Base-by-base conservation (phyloP, 306 rosid species). In the Malus domestica region DNA sequence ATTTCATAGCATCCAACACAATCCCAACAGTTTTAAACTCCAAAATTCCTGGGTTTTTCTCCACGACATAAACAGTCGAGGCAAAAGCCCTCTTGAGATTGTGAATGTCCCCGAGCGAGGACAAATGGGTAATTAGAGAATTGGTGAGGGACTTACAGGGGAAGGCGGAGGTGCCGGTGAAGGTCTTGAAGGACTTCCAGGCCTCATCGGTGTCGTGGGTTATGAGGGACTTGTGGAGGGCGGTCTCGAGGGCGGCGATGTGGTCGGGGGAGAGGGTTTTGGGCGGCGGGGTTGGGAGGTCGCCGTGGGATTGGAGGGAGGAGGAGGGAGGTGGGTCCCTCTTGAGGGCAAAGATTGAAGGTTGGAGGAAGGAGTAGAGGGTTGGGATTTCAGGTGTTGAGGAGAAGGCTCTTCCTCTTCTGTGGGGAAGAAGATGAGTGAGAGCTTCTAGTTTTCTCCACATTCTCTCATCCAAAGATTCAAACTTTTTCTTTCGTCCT, bases 311-410 rank as follows among this genome's bases (percentile, higher is more conserved):
- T 18, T 74, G 58, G 5, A 78, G 67, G 33, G 80, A 78, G 22
- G 55, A 49, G 32, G 80, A 78, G 20, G 49, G 57, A 46, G 81
- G 71, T 35, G 85, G 89, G 62, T 69, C 80, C 51, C 68, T 83
- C 58, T 67, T 92, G 29, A 86, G 74, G 69, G 93, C 74, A 42
- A 92, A 95, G n/a, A 90, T 45, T n/a, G 91, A 85, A 52, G 93
- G 93, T 77, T 95, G 97, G 58, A 92, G 99, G 77, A 95, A 95
- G 67, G 99, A 95, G 76, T 92, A 90, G 40, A 89, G 97, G 62
- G 77, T 73, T 8, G 97, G 92, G 10, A 71, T 68, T 77, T 86
- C 92, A 19, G 90, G 82, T 2, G 76, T 23, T 57, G 91, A 82
- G 7, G 96, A 90, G 33, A 83, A 88, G 49, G 73, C 78, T 10